Evolutionary conservation across 371 early-diverging fungal genomes (phyloP).

Genomic region (Cokeromyces recurvatus): DNA sequence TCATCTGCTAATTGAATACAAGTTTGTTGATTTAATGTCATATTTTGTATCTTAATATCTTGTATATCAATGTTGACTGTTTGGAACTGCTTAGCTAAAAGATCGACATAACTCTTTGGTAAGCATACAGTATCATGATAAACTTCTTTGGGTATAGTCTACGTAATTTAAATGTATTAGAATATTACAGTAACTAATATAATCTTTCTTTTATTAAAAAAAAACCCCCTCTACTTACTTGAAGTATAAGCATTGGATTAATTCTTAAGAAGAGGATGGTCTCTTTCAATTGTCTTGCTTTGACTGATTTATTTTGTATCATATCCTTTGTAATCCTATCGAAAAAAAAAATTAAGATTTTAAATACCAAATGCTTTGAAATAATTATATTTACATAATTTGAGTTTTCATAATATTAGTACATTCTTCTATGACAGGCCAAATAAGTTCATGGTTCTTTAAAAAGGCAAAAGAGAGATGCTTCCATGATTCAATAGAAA

Average conservation of each 20-base stretch:
- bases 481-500: slow-evolving; percentile 7
- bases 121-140: slow-evolving; percentile 1
- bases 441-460: neutral
- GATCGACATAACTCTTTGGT: slow-evolving; percentile 5
- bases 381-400: neutral
- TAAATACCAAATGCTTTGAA: neutral
- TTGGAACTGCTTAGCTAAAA: neutral
- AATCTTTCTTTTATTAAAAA: too few relatives aligned
- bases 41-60: too few relatives aligned
- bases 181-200: too few relatives aligned
- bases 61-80: neutral
- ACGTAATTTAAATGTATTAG: too few relatives aligned
- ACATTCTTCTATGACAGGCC: slow-evolving; percentile 4
- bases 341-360: neutral
- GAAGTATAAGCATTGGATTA: slow-evolving; percentile 12
- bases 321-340: slow-evolving; percentile 1
- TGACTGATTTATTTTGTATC: neutral
- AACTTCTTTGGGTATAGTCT: slow-evolving; percentile 13
- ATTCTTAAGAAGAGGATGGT: neutral
- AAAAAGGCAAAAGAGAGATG: slow-evolving; percentile 5
- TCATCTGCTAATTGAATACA: slow-evolving; percentile 5
- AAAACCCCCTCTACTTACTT: neutral
- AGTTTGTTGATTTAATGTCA: neutral
- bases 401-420: neutral
- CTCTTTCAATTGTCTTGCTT: neutral